phyloP scores from a whole-genome alignment of 31 red algal genomes.

The Asparagopsis taxiformis region DNA sequence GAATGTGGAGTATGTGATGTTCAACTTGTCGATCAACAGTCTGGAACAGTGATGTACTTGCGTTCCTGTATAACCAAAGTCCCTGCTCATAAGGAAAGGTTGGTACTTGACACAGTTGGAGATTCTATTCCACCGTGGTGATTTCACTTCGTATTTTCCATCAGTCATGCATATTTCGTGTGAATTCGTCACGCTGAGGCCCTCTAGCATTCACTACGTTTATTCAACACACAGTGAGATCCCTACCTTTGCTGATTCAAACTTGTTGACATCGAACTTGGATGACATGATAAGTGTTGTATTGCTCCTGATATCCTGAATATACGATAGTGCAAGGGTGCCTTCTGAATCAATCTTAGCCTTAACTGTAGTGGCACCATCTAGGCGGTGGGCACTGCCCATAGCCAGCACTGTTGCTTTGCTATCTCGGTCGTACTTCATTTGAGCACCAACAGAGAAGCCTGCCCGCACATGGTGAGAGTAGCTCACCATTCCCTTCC shows the following conservation, averaged over 20 bases:
- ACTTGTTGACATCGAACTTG: conserved; percentile 63
- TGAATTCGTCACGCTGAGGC: not conserved
- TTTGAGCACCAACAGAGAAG: conserved; percentile 71
- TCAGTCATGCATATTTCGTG: not conserved
- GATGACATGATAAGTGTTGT: conserved; percentile 81
- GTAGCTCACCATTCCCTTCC: conserved; percentile 61
- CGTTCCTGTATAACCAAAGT: conserved; percentile 19
- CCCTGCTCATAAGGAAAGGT: conserved; percentile 4
- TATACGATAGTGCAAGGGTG: conserved; percentile 61
- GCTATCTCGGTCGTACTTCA: conserved; percentile 36
- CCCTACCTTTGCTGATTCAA: conserved; percentile 75
- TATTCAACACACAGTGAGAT: conserved; percentile 75
- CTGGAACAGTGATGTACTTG: conserved; percentile 11
- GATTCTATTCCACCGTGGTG: conserved; percentile 29
- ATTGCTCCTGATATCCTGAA: conserved; percentile 82
- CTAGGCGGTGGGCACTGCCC: conserved; percentile 59
- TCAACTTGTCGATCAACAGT: not conserved
- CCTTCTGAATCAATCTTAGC: conserved; percentile 83
- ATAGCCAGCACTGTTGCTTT: conserved; percentile 36
- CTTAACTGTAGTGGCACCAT: conserved; percentile 76
- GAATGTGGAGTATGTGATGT: conserved; percentile 35
- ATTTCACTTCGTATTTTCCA: too few relatives aligned
- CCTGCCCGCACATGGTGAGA: conserved; percentile 75
- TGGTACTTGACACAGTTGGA: conserved; percentile 26
- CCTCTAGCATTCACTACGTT: conserved; percentile 6